These are phyloP conservation scores for Pseudohalonectria lignicola DNA, from an alignment of 2,329 filamentous ascomycete genomes.

Conservation along the genomic window DNA sequence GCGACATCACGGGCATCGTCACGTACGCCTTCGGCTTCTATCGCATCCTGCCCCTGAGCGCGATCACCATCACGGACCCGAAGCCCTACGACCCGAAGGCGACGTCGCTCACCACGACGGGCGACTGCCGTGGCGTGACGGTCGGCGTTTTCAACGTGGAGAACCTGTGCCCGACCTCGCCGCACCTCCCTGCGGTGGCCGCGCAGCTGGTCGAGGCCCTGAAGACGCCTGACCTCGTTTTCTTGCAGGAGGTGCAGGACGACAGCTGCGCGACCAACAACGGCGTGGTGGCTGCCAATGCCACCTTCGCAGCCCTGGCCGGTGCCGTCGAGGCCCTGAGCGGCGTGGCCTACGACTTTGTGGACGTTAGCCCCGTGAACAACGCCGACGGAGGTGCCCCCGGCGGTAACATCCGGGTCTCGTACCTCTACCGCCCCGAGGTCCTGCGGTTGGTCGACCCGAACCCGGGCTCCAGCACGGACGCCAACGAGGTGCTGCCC, in stretches of 20 bases:
- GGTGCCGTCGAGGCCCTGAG: slow-evolving; percentile 36
- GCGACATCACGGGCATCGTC: slow-evolving; percentile 59
- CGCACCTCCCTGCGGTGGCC: slow-evolving; percentile 47
- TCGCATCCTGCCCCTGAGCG: slow-evolving; percentile 52
- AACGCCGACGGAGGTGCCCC: slow-evolving; percentile 54
- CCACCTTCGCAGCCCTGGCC: slow-evolving; percentile 45
- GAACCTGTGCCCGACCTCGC: slow-evolving; percentile 48
- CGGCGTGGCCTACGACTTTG: slow-evolving; percentile 45
- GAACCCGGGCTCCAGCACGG: slow-evolving; percentile 40
- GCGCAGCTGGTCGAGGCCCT: slow-evolving; percentile 55
- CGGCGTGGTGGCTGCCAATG: slow-evolving; percentile 42
- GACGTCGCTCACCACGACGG: slow-evolving; percentile 40
- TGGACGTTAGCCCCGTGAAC: slow-evolving; percentile 47
- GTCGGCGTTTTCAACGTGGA: slow-evolving; percentile 61
- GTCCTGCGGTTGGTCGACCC: slow-evolving; percentile 47
- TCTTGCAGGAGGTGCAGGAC: slow-evolving; percentile 63
- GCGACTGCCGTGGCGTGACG: slow-evolving; percentile 49
- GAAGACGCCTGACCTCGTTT: slow-evolving; percentile 52
- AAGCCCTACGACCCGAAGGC: slow-evolving; percentile 34
- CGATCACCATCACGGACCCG: slow-evolving; percentile 32
- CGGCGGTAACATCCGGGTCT: slow-evolving; percentile 61
- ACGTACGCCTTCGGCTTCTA: slow-evolving; percentile 59
- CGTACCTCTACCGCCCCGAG: slow-evolving; percentile 57
- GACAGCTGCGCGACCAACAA: slow-evolving; percentile 50
- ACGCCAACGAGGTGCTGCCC: slow-evolving; percentile 45